Percentiles rank a stretch among this genome's conserved stretches.
phyloP scores from a whole-genome alignment of 306 rosid species.

The Castanea mollissima region DNA sequence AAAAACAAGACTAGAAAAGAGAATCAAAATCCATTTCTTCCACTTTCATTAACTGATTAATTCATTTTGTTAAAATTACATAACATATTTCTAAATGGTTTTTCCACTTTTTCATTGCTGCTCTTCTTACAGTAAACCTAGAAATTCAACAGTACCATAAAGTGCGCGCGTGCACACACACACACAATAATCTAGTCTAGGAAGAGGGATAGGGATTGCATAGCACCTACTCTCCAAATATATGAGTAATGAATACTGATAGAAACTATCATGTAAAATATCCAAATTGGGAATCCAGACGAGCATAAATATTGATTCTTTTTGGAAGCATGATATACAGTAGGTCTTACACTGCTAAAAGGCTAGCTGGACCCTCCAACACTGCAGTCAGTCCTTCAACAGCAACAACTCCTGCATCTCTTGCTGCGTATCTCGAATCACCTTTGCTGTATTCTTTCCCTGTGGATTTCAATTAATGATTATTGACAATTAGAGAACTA shows the following conservation, averaged over 20 bases:
- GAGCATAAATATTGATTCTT: background rate
- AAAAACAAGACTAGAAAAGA: background rate
- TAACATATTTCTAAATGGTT: background rate
- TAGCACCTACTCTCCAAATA: background rate
- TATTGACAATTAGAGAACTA: slow-evolving; percentile 6
- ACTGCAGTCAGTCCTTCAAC: slow-evolving; percentile 77
- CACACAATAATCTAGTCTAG: background rate
- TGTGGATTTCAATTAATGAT: slow-evolving; percentile 24
- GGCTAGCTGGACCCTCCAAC: slow-evolving; percentile 83
- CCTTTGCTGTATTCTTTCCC: slow-evolving; percentile 99
- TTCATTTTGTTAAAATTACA: background rate
- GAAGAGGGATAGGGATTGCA: background rate
- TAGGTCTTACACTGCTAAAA: slow-evolving; percentile 74
- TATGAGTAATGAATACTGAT: background rate
- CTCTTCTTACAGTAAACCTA: background rate
- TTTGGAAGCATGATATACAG: slow-evolving; percentile 1
- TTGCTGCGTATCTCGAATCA: slow-evolving; percentile 83
- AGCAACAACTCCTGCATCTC: slow-evolving; percentile 67
- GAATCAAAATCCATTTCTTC: background rate
- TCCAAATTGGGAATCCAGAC: background rate
- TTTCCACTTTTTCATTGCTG: too few relatives aligned
- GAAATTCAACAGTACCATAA: background rate
- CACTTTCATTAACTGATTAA: background rate
- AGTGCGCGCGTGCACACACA: fast-evolving
- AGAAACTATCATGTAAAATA: background rate